Evolutionary conservation across 2,329 filamentous ascomycete species (phyloP), one percentile per base, ranked within the genome.

Genomic region (Plectosphaerella cucumerina): DNA sequence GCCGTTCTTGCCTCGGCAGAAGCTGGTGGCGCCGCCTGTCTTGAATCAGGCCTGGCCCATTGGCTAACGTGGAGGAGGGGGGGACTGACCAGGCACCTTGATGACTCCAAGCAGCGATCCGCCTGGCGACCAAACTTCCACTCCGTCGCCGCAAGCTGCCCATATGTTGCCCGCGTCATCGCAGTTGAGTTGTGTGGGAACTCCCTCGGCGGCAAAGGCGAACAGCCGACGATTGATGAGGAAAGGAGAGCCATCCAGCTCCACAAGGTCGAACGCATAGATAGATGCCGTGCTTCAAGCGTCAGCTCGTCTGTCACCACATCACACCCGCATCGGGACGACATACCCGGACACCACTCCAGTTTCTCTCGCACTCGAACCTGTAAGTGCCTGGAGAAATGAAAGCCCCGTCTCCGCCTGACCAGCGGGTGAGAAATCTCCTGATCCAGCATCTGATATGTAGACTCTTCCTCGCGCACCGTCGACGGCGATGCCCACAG

Each of bases 171-270:
- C 75, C 5, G 58, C 48, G 1, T 50, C 42, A 53, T 77, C 74
- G 49, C 71, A 75, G 37, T 64, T 62, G 42, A 78, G 67, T 23
- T 64, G 68, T 53, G 58, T 66, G 0, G 80, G 77, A 6, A 74
- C 66, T 0, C 77, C 77, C 0, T 63, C 63, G 33, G 71, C 67
- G 1, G 73, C 70, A 53, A 73, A 76, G 1, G 79, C 73, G 56
- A 84, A 83, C 1, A 81, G 59, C 21, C 77, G 73, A 45, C 70
- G 71, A 58, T 81, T 80, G 1, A 59, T 57, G 11, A 82, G 63
- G 48, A 75, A 76, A 0, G 68, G 68, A 3, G 69, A 62, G 2
- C 59, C 67, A 11, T 61, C 58, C 9, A 66, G 64, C 1, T 50
- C 61, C 3, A 67, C 49, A 6, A 81, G 62, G 58, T 81, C 76